phyloP scores from a whole-genome alignment of 164 flowering plant genomes.

The Nymphaea thermarum region DNA sequence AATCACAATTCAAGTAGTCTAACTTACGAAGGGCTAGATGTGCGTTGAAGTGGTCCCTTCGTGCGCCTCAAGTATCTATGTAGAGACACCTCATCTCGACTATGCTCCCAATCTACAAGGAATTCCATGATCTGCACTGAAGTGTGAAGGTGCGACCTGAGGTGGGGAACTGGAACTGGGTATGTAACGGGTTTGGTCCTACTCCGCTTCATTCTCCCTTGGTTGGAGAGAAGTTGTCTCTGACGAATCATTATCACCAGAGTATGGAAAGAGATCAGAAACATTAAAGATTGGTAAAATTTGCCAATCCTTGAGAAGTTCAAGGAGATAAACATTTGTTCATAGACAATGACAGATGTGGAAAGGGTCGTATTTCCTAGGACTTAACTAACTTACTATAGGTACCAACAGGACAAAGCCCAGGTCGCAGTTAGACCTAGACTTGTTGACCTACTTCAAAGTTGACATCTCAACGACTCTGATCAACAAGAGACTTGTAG shows the following conservation, averaged over 20 bases:
- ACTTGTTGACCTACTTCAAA: no score
- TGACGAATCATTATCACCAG: background rate
- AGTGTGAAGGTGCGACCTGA: no score
- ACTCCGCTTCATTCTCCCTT: background rate
- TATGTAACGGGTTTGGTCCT: background rate
- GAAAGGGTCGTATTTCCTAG: background rate
- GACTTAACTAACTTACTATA: background rate
- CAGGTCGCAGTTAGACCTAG: no score
- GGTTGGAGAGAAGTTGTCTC: background rate
- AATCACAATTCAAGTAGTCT: no score
- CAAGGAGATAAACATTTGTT: background rate
- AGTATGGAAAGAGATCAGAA: background rate
- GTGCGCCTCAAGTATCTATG: no score
- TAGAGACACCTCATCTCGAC: no score
- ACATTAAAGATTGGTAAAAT: background rate
- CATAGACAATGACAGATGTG: background rate
- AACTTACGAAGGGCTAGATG: no score
- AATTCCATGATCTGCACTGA: no score
- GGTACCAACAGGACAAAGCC: background rate
- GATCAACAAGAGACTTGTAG: background rate
- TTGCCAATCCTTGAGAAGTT: background rate
- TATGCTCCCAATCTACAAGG: no score
- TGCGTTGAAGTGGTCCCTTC: no score
- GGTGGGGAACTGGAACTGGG: no score
- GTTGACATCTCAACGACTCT: background rate